Evolutionary conservation across 352 stramenopile species (phyloP), one percentile per base, ranked within the genome.

Genomic region (Globisporangium alternatum): DNA sequence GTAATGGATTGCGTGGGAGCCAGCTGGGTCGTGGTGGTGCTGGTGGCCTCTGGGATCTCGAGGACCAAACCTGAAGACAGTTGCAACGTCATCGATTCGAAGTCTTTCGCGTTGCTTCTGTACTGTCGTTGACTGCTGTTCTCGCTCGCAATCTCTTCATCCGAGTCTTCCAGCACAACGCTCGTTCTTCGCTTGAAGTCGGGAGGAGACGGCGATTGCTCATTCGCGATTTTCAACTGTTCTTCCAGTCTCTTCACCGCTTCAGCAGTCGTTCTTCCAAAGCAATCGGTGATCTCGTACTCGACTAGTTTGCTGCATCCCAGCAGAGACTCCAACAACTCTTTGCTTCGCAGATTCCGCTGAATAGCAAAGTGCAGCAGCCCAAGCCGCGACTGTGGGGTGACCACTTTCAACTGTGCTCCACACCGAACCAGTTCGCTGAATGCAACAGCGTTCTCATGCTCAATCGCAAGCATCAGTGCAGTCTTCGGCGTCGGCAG

Each of bases 381-480:
- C 7, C 76, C 72, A 19, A 85, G 53, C n/a, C 78, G 80, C 15
- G 74, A 71, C 56, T 66, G 67, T 31, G 82, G 84, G 9, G 80
- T 81, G 19, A 77, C 57, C 12, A 75, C 64, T 53, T 73, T 74
- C 4, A 73, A 61, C 7, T 88, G 72, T 2, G 78, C 84, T 15
- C 81, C 79, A 35, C 72, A 82, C 19, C 60, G 61, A 1, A 90
- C 55, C 1, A 93, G 65, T 21, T 72, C 77, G 3, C 71, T 70
- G 58, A 88, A 81, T 5, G 80, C 82, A 8, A 37, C 56, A 1
- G 71, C 41, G 43, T 91, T 91, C 39, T 80, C 70, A 19, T 67
- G 65, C 44, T 86, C 63, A 33, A 93, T 58, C 33, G 82, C 79
- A 6, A 83, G 30, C 77, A 91, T 83, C 25, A 91, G 65, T 5